Base-by-base conservation (phyloP, 1,139 yeast species). In the Insectozyma bohioensis region DNA sequence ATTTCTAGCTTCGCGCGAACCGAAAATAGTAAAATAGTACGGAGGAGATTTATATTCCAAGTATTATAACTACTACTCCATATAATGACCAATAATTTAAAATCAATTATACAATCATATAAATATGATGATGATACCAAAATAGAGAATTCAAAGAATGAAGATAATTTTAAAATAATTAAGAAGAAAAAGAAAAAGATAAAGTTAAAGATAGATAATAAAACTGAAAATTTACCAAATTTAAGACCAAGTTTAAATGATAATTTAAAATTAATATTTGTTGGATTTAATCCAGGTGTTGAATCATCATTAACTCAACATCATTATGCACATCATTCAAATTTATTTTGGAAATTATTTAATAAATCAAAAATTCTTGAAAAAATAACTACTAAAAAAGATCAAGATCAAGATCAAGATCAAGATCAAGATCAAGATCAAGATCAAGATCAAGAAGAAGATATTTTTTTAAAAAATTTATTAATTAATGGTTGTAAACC, bases 241-340 rank as follows among this genome's bases (percentile, higher is more conserved):
- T 48, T 72, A 33, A 58, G 45, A 25, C 80, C 63, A 13, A 61
- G 58, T 51, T 60, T 51, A 33, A 59, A 35, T 40, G 59, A 26
- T 24, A 46, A 46, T 47, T 61, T 42, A 48, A 54, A 36, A 42
- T 64, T 82, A 3, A 63, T 84, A 3, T 83, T 84, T 45, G 68
- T 84, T 2, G 95, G 95, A 1, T 82, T 70, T 60, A 84, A 84
- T 46, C 95, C 95, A 0, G 87, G 92, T 2, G 57, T 78, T 3
- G 71, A 70, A 47, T 80, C 92, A 0, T 77, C 87, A 0, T 47
- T 61, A 17, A 58, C 63, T 9, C 88, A 85, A 29, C 92, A 83
- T 49, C 80, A 82, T 49, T 84, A 80, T 51, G 94, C 94, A 0
- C 92, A 84, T 47, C 75, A 63, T 21, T 69, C 86, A 5, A 84